These are phyloP conservation scores for Trypanosoma scelopori DNA, from an alignment of 208 protist genomes.

Conservation along the genomic window DNA sequence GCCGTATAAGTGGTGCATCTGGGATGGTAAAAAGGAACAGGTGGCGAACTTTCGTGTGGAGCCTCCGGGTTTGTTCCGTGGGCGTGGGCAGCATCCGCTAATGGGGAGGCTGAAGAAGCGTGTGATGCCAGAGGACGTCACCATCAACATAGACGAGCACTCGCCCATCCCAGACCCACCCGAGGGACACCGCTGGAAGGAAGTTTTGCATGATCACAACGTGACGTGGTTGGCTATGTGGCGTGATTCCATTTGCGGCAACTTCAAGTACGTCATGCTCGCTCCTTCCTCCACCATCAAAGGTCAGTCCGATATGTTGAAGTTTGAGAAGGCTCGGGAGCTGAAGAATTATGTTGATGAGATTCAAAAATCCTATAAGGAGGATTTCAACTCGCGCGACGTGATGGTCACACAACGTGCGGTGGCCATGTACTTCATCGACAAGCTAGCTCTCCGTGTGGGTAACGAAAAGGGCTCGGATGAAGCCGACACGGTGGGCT, in stretches of 20 bases:
- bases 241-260: slow-evolving; percentile 93
- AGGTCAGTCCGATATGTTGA: slow-evolving; percentile 96
- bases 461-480: slow-evolving; percentile 98
- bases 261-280: slow-evolving; percentile 98
- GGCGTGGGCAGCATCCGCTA: slow-evolving; percentile 97
- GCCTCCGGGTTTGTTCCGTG: slow-evolving; percentile 98
- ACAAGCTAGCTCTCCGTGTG: slow-evolving; percentile 98
- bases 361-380: slow-evolving; percentile 93
- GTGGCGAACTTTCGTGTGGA: slow-evolving; percentile 98
- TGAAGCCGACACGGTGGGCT: slow-evolving; percentile 98
- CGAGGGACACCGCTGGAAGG: slow-evolving; percentile 93
- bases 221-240: slow-evolving; percentile 98
- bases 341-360: slow-evolving; percentile 94
- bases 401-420: slow-evolving; percentile 87
- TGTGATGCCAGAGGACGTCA: slow-evolving; percentile 97
- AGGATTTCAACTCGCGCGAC: slow-evolving; percentile 80
- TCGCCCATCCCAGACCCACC: slow-evolving; percentile 86
- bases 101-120: slow-evolving; percentile 95
- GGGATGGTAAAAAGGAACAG: slow-evolving; percentile 94
- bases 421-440: slow-evolving; percentile 98
- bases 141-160: slow-evolving; percentile 96
- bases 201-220: slow-evolving; percentile 94
- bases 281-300: slow-evolving; percentile 93
- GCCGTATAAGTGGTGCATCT: slow-evolving; percentile 88
- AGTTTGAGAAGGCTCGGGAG: slow-evolving; percentile 97